Conservation (phyloP, 345 rosid genomes). For the Murraya paniculata region DNA sequence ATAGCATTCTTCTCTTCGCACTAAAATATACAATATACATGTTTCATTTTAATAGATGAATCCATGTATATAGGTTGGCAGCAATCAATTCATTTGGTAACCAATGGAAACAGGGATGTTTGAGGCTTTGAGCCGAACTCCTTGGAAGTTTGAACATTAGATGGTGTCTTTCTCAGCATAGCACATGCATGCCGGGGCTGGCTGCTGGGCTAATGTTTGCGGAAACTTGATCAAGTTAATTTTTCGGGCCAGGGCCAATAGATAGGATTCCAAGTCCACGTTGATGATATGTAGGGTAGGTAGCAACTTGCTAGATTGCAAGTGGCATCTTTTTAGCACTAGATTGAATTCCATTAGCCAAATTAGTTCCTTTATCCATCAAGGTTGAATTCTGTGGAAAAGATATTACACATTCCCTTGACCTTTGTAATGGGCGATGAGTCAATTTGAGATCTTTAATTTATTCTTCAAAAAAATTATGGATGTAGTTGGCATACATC, state of each 20-base stretch:
- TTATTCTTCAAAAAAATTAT: background rate
- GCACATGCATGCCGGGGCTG: background rate
- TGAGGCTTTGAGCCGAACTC: too few relatives aligned
- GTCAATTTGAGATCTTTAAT: conserved; percentile 4
- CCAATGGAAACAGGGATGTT: too few relatives aligned
- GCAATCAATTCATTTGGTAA: too few relatives aligned
- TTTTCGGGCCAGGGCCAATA: background rate
- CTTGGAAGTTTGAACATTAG: too few relatives aligned
- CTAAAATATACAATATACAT: background rate
- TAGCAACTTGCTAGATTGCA: background rate
- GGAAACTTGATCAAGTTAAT: background rate
- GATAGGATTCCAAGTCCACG: background rate
- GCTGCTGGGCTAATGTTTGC: background rate
- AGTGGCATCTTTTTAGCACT: background rate
- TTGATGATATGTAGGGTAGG: background rate
- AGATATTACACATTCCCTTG: background rate
- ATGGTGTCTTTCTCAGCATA: background rate
- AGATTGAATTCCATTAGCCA: background rate
- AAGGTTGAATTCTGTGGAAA: background rate
- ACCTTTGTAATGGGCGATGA: conserved; percentile 7
- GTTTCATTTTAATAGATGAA: background rate
- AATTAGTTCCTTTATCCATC: background rate
- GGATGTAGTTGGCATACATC: background rate
- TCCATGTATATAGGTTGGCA: too few relatives aligned
- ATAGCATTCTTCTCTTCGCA: too few relatives aligned